phyloP scores from a whole-genome alignment of 2,329 filamentous ascomycete genomes.

The Penicillium sp. region DNA sequence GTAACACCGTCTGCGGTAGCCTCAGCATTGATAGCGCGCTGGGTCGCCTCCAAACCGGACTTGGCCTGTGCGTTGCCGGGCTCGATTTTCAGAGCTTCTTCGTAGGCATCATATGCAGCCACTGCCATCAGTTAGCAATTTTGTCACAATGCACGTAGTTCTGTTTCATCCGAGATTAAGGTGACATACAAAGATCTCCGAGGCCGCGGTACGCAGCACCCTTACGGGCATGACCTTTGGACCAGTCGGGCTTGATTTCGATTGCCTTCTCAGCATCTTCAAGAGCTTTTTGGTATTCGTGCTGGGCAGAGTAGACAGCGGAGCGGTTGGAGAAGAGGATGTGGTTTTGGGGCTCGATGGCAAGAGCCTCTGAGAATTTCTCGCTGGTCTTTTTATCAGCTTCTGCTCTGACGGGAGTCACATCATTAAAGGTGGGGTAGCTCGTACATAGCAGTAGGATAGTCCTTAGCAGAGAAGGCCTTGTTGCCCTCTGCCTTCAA shows the following conservation, averaged over 20 bases:
- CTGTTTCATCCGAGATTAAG: background rate
- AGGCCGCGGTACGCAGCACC: slow-evolving; percentile 85
- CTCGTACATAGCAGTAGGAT: slow-evolving; percentile 88
- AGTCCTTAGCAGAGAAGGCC: slow-evolving; percentile 97
- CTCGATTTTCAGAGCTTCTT: slow-evolving; percentile 91
- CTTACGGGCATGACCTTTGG: slow-evolving; percentile 93
- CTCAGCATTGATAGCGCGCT: slow-evolving; percentile 83
- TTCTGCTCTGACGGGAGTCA: slow-evolving; percentile 5
- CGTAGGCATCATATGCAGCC: slow-evolving; percentile 83
- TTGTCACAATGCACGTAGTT: background rate
- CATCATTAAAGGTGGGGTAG: slow-evolving; percentile 23
- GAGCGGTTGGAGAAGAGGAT: slow-evolving; percentile 98
- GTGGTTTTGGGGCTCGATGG: slow-evolving; percentile 82
- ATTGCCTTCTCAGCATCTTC: slow-evolving; percentile 91
- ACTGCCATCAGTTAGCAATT: slow-evolving; percentile 44
- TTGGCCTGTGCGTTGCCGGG: slow-evolving; percentile 90
- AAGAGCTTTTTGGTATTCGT: slow-evolving; percentile 79
- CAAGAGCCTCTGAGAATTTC: slow-evolving; percentile 93
- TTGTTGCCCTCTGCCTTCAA: slow-evolving; percentile 98
- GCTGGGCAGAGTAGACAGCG: slow-evolving; percentile 80
- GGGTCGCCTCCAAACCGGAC: slow-evolving; percentile 77
- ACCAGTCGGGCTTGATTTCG: slow-evolving; percentile 95
- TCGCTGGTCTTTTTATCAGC: slow-evolving; percentile 56
- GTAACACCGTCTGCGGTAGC: slow-evolving; percentile 60
- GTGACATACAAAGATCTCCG: slow-evolving; percentile 68